Evolutionary conservation across 2,329 filamentous ascomycete species (phyloP).

Genomic region (Hypoxylon sp.): DNA sequence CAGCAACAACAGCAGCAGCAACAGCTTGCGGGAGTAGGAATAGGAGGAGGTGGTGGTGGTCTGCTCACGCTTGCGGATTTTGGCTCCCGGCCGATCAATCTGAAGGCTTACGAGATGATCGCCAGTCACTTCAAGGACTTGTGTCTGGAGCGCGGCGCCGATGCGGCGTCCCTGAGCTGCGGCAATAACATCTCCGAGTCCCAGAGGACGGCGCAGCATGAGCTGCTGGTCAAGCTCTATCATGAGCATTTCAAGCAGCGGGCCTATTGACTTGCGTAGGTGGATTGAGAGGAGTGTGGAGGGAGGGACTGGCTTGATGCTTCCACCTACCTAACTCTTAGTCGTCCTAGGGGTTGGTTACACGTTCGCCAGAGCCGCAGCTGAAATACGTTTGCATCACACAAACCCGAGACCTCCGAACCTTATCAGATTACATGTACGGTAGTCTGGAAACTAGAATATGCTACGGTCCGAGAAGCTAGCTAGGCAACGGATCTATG

Average conservation of each 20-base stretch:
- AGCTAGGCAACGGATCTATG: no score
- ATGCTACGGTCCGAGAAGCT: not conserved
- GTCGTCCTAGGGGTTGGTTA: no score
- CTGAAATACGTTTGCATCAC: not conserved
- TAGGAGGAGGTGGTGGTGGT: no score
- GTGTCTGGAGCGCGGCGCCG: slow-evolving; percentile 14
- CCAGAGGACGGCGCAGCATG: slow-evolving; percentile 34
- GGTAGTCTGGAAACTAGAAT: no score
- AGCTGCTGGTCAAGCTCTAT: slow-evolving; percentile 28
- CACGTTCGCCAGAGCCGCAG: no score
- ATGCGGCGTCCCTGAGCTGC: not conserved
- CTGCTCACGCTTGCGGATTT: slow-evolving; percentile 13
- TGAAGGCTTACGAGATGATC: slow-evolving; percentile 36
- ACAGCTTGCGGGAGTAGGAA: no score
- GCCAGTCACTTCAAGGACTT: slow-evolving; percentile 32
- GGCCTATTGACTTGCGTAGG: slow-evolving; percentile 11
- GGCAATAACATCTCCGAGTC: slow-evolving; percentile 31
- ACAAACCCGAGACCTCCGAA: not conserved
- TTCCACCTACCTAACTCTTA: no score
- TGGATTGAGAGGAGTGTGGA: not conserved
- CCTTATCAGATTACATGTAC: not conserved
- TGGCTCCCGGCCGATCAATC: slow-evolving; percentile 29
- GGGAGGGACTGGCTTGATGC: not conserved
- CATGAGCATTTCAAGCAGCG: slow-evolving; percentile 31
- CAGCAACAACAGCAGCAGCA: no score